Evolutionary conservation across 352 stramenopile genomes (phyloP).

Genomic region (Phytophthora multivora): DNA sequence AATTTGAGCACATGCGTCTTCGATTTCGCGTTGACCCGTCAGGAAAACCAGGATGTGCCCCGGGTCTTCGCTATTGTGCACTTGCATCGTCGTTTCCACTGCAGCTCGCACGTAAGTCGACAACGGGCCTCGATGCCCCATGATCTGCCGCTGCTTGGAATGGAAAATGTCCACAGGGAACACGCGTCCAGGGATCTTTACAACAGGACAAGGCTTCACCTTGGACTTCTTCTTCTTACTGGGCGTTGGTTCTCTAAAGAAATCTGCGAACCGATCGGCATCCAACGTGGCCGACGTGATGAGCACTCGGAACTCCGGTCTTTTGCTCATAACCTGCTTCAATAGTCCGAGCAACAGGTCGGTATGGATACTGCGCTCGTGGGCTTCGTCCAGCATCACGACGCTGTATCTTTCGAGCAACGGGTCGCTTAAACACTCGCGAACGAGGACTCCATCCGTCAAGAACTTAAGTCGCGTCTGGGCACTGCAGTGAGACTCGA

Average conservation of each 20-base stretch:
- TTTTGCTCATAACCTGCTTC: conserved; percentile 65
- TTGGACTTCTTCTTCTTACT: conserved; percentile 21
- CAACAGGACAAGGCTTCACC: conserved; percentile 64
- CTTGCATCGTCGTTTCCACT: conserved; percentile 78
- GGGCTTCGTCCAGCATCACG: conserved; percentile 97
- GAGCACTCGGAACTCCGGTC: conserved; percentile 91
- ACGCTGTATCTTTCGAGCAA: conserved; percentile 83
- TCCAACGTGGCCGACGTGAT: conserved; percentile 95
- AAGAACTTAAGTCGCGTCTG: conserved; percentile 85
- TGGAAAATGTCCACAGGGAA: conserved; percentile 95
- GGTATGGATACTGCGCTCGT: conserved; percentile 98
- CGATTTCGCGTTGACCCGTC: conserved; percentile 93
- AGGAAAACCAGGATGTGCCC: conserved; percentile 96
- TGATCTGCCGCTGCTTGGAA: conserved; percentile 83
- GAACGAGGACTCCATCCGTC: conserved; percentile 82
- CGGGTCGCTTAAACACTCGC: conserved; percentile 81
- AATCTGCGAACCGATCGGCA: conserved; percentile 83
- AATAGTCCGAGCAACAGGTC: conserved; percentile 98
- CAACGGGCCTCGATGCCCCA: conserved; percentile 66
- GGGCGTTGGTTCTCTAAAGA: conserved; percentile 60
- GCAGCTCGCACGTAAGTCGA: conserved; percentile 68
- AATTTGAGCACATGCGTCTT: conserved; percentile 90
- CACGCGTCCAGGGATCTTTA: conserved; percentile 91
- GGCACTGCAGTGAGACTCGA: conserved; percentile 91
- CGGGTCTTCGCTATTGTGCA: conserved; percentile 72